Percentiles rank a stretch among this genome's conserved stretches.
Conservation (phyloP, 495 filamentous ascomycete genomes). For the Penicillium tannophilum region DNA sequence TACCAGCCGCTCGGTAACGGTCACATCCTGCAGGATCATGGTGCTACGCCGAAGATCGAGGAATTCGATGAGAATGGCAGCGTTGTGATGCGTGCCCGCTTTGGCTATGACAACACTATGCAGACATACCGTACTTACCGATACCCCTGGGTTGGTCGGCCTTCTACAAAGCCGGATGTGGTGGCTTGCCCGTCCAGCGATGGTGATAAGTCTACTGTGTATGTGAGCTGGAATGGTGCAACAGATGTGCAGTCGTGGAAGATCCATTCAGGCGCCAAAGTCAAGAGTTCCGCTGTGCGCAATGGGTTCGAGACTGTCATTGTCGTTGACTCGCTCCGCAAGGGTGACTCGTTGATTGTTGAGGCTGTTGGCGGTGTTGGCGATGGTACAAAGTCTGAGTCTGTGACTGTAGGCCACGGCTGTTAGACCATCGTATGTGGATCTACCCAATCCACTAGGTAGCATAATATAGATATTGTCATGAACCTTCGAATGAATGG, state of each 20-base stretch:
- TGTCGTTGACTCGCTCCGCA: slow-evolving; percentile 7
- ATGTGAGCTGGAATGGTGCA: slow-evolving; percentile 42
- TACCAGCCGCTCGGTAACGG: slow-evolving; percentile 42
- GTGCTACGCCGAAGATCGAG: slow-evolving; percentile 43
- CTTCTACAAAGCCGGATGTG: slow-evolving; percentile 23
- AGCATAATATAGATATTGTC: neutral
- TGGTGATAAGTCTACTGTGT: slow-evolving; percentile 15
- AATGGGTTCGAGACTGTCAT: slow-evolving; percentile 23
- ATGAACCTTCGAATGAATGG: neutral
- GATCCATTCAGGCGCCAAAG: slow-evolving; percentile 11
- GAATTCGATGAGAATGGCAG: slow-evolving; percentile 37
- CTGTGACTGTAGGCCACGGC: slow-evolving; percentile 15
- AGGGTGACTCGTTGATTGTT: slow-evolving; percentile 15
- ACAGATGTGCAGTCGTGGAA: slow-evolving; percentile 27
- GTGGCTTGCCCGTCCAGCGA: slow-evolving; percentile 20
- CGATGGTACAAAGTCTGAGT: slow-evolving; percentile 16
- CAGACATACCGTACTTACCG: slow-evolving; percentile 31
- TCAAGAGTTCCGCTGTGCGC: neutral
- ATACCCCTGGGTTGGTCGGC: slow-evolving; percentile 24
- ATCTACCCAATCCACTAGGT: neutral
- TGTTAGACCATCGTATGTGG: slow-evolving; percentile 5
- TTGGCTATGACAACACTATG: slow-evolving; percentile 23
- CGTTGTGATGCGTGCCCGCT: slow-evolving; percentile 25
- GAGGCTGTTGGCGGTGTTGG: slow-evolving; percentile 24
- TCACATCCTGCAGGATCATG: slow-evolving; percentile 46